Conservation (phyloP, 495 filamentous ascomycete genomes). For the Talaromyces stipitatus region DNA sequence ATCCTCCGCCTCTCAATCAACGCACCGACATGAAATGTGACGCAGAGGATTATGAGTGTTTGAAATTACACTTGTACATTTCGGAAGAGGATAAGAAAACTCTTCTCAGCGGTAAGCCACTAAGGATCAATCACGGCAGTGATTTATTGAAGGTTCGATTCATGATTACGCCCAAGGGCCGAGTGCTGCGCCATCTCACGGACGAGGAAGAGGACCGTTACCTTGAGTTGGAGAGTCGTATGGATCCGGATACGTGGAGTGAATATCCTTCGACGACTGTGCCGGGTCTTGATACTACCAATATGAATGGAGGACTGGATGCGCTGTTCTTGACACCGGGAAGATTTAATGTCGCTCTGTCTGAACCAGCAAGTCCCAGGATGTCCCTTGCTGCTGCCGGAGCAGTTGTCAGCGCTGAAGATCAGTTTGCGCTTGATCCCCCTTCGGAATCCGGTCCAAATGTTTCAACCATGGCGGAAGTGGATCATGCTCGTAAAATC, state of each 20-base stretch:
- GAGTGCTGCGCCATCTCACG: constrained; percentile 67
- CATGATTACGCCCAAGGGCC: constrained; percentile 72
- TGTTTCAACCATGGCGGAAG: constrained; percentile 38
- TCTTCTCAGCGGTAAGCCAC: constrained; percentile 31
- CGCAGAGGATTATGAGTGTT: constrained; percentile 33
- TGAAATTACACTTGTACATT: constrained; percentile 30
- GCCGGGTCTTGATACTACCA: constrained; percentile 30
- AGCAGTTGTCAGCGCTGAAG: constrained; percentile 6
- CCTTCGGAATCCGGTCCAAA: constrained; percentile 13
- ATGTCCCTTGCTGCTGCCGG: constrained; percentile 11
- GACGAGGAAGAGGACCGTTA: constrained; percentile 71
- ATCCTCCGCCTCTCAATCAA: constrained; percentile 42
- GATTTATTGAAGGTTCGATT: constrained; percentile 35
- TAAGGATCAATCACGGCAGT: constrained; percentile 26
- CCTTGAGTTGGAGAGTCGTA: constrained; percentile 60
- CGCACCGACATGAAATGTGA: constrained; percentile 44
- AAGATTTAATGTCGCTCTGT: constrained; percentile 36
- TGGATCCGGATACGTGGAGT: constrained; percentile 28
- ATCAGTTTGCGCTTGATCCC: not conserved
- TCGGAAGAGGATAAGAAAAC: constrained; percentile 34
- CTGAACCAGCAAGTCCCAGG: constrained; percentile 16
- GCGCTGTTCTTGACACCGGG: constrained; percentile 36
- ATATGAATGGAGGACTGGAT: constrained; percentile 35
- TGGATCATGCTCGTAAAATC: constrained; percentile 34
- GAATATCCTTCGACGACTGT: constrained; percentile 20